These are phyloP conservation scores for Punica granatum DNA, from an alignment of 345 rosid species.

Conservation along the genomic window DNA sequence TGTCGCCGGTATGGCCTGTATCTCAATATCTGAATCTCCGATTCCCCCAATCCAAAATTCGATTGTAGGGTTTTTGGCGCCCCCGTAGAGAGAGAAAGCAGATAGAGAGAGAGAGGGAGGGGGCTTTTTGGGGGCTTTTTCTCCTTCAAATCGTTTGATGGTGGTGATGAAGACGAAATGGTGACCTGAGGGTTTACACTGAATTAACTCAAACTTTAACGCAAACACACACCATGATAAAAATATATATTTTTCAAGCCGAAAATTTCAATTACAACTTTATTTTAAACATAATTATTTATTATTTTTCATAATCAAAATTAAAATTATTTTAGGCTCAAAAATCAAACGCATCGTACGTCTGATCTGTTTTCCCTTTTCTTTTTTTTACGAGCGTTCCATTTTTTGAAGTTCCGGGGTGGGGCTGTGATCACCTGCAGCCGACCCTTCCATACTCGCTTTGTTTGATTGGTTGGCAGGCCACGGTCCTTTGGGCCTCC, in stretches of 20 bases:
- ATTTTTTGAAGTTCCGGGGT: not conserved
- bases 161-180: not conserved
- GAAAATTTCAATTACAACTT: too few relatives aligned
- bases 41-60: not conserved
- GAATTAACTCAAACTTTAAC: too few relatives aligned
- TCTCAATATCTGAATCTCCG: not conserved
- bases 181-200: conserved; percentile 5
- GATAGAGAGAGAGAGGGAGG: not conserved
- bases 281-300: too few relatives aligned
- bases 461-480: not conserved
- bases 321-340: too few relatives aligned
- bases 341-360: too few relatives aligned
- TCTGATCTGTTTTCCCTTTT: not conserved
- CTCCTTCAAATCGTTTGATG: conserved; percentile 3
- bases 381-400: not conserved
- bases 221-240: too few relatives aligned
- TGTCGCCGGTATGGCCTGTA: too few relatives aligned
- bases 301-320: too few relatives aligned
- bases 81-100: not conserved
- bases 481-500: not conserved
- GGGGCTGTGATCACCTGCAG: not conserved
- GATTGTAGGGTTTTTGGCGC: conserved; percentile 17
- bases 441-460: not conserved
- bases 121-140: conserved; percentile 3
- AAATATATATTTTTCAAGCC: too few relatives aligned